phyloP scores from a whole-genome alignment of 2,329 filamentous ascomycete species.

The Colletotrichum viniferum region DNA sequence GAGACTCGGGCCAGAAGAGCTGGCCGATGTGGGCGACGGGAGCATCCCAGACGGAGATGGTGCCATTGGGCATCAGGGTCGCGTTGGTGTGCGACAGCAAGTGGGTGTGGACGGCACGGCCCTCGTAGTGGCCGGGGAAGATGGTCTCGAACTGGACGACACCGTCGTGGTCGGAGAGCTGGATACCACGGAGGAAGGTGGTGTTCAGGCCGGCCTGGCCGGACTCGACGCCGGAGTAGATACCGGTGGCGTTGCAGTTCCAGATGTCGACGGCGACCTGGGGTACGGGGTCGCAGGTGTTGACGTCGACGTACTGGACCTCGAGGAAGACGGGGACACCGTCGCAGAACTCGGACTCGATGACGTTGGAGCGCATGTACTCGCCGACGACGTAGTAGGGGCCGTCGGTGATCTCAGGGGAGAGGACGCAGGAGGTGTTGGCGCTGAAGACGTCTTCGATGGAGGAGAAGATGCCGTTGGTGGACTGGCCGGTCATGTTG shows the following conservation, averaged over 20 bases:
- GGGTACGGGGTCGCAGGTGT: slow-evolving; percentile 24
- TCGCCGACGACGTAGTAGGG: slow-evolving; percentile 46
- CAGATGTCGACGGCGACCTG: slow-evolving; percentile 26
- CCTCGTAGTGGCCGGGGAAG: slow-evolving; percentile 49
- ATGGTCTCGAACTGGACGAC: slow-evolving; percentile 47
- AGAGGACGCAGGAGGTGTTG: slow-evolving; percentile 5
- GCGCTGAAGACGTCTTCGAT: slow-evolving; percentile 28
- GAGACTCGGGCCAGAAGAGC: slow-evolving; percentile 65
- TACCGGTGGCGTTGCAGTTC: slow-evolving; percentile 41
- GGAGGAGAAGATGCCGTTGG: slow-evolving; percentile 35
- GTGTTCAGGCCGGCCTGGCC: slow-evolving; percentile 28
- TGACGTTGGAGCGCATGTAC: slow-evolving; percentile 47
- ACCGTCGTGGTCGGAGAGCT: slow-evolving; percentile 44
- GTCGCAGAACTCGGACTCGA: slow-evolving; percentile 38
- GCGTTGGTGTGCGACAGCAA: slow-evolving; percentile 42
- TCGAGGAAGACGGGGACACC: slow-evolving; percentile 45
- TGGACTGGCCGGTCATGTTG: slow-evolving; percentile 31
- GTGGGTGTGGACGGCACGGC: slow-evolving; percentile 54
- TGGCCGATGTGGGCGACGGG: slow-evolving; percentile 66
- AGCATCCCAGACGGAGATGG: slow-evolving; percentile 32
- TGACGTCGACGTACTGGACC: slow-evolving; percentile 27
- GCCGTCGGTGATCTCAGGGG: slow-evolving; percentile 13
- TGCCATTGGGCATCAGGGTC: slow-evolving; percentile 35
- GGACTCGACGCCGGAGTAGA: slow-evolving; percentile 39
- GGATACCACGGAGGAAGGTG: slow-evolving; percentile 41